Evolutionary conservation across 352 stramenopile species (phyloP), one percentile per base, ranked within the genome.

Genomic region (Pythium scleroteichum): DNA sequence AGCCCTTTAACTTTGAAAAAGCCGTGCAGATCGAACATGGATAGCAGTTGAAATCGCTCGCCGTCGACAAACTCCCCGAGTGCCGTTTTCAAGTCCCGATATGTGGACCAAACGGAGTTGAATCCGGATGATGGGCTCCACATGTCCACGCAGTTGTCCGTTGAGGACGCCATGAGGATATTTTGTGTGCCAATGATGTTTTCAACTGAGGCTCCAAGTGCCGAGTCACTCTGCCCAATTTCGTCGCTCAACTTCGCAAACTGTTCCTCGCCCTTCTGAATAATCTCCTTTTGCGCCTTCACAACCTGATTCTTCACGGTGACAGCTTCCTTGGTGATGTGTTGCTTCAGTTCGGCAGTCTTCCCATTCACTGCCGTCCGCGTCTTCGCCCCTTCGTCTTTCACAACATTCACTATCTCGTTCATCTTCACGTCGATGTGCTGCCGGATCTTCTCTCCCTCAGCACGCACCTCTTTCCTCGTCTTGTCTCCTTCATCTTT

Each of bases 401-500:
- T 20, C 4, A 64, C 47, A 2, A 51, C 47, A 2, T 26, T 22
- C 4, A 45, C 39, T 17, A 61, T 27, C 23, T 47, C 35, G 16
- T 26, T n/a, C 22, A 29, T 45, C 48, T 55, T 55, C 17, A 20
- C 32, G 48, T 44, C 32, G 48, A 55, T 44, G n/a, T 55, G 48
- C n/a, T 40, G 12, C 12, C 48, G 48, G 32, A 41, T 55, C 17
- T 40, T 40, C 13, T 45, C 29, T 9, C 29, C 48, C 32, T 55
- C 48, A 4, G 48, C 48, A 10, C 48, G 48, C 19, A 54, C 48
- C 29, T 42, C 48, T 24, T 44, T 27, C 6, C 48, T 13, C 22
- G 39, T 58, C 51, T 58, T 46, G 12, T 59, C 52, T 13, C 52
- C 39, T n/a, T 59, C 52, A 1, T 51, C 39, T n/a, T 51, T 42